Percentiles rank a stretch among this genome's conserved stretches.
Evolutionary conservation across 169 alveolate species (phyloP).

Genomic region (Plasmodium knowlesi): DNA sequence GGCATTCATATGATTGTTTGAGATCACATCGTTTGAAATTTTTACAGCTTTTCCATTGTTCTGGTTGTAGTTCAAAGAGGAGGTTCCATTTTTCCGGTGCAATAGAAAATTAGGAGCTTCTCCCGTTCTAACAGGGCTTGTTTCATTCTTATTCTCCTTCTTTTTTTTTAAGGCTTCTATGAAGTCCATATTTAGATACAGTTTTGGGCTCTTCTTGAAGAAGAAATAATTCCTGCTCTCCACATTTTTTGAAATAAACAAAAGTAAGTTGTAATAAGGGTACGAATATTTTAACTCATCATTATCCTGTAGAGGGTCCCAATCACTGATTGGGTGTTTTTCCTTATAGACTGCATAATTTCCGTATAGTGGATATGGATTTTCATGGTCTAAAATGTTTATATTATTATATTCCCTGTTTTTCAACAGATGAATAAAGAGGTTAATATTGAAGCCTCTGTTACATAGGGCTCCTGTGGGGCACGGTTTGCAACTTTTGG

Average conservation of each 20-base stretch:
- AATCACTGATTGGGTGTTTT: conserved; percentile 13
- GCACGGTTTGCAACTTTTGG: conserved; percentile 47
- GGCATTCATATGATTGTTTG: background rate
- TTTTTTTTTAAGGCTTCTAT: conserved; percentile 20
- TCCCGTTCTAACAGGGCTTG: background rate
- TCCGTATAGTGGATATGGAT: conserved; percentile 68
- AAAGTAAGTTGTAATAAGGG: conserved; percentile 72
- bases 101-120: background rate
- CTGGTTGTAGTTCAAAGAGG: conserved; percentile 3
- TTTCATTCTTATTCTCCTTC: background rate
- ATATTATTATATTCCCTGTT: conserved; percentile 51
- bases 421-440: conserved; percentile 35
- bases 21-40: background rate
- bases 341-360: conserved; percentile 64
- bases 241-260: conserved; percentile 57
- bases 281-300: conserved; percentile 19
- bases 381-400: conserved; percentile 66
- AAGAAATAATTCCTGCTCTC: conserved; percentile 52
- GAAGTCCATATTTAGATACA: conserved; percentile 30
- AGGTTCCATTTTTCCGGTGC: background rate
- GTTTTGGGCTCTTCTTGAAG: conserved; percentile 11
- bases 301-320: conserved; percentile 61
- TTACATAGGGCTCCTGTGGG: conserved; percentile 73
- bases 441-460: conserved; percentile 63
- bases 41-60: background rate